Base-by-base conservation (phyloP, 495 filamentous ascomycete genomes). In the Penicillium macrosclerotiorum region DNA sequence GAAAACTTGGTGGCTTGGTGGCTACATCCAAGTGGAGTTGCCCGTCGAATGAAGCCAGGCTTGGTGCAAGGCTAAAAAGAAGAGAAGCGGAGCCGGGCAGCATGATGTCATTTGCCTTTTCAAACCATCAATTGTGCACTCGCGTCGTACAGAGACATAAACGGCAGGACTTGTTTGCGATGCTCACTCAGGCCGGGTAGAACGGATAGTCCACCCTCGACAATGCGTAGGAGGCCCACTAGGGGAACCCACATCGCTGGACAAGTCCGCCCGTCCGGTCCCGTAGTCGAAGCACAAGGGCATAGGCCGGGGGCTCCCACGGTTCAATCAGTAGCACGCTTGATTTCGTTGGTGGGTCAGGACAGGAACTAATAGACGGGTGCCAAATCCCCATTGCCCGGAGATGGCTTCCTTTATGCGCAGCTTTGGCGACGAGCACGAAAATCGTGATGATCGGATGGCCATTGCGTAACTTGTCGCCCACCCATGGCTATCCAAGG, bases 341-440 rank as follows among this genome's bases (percentile, higher is more conserved):
- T 61, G 31, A 49, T 56, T 9, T 14, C 8, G 12, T 2, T 17
- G 30, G 51, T 54, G 51, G 51, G 41, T 49, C 55, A 58, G 47
- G 47, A 41, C 47, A 58, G 51, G 47, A 45, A 51, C 55, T 48
- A 45, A 27, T 30, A 23, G 22, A 18, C 18, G 8, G 19, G 18
- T 9, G 18, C 23, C 25, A 33, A 26, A 14, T 37, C 26, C 9
- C 33, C 5, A 50, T 50, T 50, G 47, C 32, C 14, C 27, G 33
- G 39, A 25, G 5, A 17, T 25, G 7, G 11, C 7, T 20, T 44
- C 33, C 33, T 22, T n/a, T 8, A 24, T n/a, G 25, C 33, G 33
- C 29, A 50, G 47, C 40, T 32, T 43, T 18, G 39, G 14, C 26
- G 39, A 44, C 19, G 23, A 44, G 35, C 20, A 16, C 14, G 47